Conservation (phyloP, 163 green algal species). For the Scenedesmus sp. region DNA sequence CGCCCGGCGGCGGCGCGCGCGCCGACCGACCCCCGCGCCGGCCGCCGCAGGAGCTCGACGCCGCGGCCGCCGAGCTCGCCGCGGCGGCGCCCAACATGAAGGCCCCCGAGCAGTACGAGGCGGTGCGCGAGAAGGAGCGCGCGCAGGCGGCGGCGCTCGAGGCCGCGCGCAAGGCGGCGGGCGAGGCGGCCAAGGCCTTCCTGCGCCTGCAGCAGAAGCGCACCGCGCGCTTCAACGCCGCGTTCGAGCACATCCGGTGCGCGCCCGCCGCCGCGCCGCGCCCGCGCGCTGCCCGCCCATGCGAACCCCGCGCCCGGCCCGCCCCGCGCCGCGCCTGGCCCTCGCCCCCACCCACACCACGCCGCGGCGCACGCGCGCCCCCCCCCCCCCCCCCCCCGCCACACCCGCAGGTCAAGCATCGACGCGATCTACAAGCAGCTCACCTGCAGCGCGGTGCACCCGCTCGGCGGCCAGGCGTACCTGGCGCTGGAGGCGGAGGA, state of each 20-base stretch:
- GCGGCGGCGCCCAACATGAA: conserved; percentile 90
- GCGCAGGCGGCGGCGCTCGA: conserved; percentile 64
- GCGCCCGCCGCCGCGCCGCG: neutral
- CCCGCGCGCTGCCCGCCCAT: too few species aligned
- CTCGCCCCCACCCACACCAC: too few species aligned
- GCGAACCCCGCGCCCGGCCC: too few species aligned
- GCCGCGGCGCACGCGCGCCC: too few species aligned
- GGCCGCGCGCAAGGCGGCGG: conserved; percentile 53
- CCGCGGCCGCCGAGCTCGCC: conserved; percentile 66
- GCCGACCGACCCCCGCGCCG: too few species aligned
- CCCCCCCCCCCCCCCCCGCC: too few species aligned
- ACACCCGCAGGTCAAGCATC: conserved; percentile 61
- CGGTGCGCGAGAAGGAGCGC: conserved; percentile 79
- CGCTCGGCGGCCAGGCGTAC: conserved; percentile 91
- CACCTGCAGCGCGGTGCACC: conserved; percentile 77
- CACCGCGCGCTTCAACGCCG: conserved; percentile 81
- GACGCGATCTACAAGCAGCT: conserved; percentile 82
- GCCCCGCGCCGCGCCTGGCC: too few species aligned
- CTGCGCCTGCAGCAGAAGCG: conserved; percentile 68
- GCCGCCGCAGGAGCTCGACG: conserved; percentile 46
- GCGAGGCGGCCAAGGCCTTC: conserved; percentile 63
- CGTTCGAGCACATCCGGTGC: conserved; percentile 87
- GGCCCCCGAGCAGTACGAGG: conserved; percentile 86
- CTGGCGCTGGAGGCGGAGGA: conserved; percentile 93
- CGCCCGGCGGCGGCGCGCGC: too few species aligned